Evolutionary conservation across 2,329 filamentous ascomycete genomes (phyloP), one percentile per base, ranked within the genome.

Genomic region (Xylaria sp.): DNA sequence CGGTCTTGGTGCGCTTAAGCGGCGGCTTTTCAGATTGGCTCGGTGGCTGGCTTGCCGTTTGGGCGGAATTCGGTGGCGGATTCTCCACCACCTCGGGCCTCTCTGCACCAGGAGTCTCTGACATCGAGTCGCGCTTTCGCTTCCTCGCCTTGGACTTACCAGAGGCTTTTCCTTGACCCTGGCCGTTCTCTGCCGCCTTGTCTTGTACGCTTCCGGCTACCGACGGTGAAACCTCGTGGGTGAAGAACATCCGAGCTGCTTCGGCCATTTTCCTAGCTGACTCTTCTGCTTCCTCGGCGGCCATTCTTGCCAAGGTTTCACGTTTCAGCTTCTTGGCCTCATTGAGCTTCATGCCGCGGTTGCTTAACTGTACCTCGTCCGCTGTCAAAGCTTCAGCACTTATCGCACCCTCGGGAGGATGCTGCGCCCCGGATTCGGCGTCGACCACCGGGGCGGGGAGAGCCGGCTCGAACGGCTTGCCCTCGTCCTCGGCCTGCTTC

Each of bases 321-420:
- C 84, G 78, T 72, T 90, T 90, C 9, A 88, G 73, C 67, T 89
- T 90, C 72, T 90, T 91, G 2, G 89, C 86, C 63, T 90, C 88
- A 66, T 91, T 91, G 20, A 91, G 77, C 66, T 89, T 88, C 85
- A 91, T 89, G 7, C 89, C 88, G 47, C 88, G 81, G 69, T 91
- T 89, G 66, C 85, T 85, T 13, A 86, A 77, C 48, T 83, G 82
- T 29, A 84, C 79, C 59, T 90, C 86, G 29, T 88, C 84, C 13
- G 76, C 76, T 26, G 78, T 79, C 41, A 85, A 64, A 19, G 79
- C 76, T 34, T 84, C 81, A 20, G 81, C 73, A 54, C 81, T 85
- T 42, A 87, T 80, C 1, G 84, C 84, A 13, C 85, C 85, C 55
- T 81, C 80, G 5, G 83, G 82, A 20, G 84, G 75, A 47, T 82